These are phyloP conservation scores for Xylaria digitata DNA, from an alignment of 2,329 filamentous ascomycete species.

Conservation along the genomic window DNA sequence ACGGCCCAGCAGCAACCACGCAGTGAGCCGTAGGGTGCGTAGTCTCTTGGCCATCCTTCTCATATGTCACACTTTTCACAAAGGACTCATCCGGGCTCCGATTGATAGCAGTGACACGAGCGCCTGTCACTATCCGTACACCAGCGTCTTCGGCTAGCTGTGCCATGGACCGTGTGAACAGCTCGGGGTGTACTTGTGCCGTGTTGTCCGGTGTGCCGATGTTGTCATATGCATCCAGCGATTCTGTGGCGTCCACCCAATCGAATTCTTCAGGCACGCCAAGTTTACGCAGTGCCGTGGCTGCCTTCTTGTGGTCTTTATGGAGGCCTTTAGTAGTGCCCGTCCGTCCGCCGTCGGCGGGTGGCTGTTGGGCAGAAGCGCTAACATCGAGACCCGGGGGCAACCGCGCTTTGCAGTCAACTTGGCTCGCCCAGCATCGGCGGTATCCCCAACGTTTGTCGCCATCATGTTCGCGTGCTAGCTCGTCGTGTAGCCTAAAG, in stretches of 20 bases:
- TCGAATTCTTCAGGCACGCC: slow-evolving; percentile 70
- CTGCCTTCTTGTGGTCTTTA: slow-evolving; percentile 48
- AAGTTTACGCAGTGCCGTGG: slow-evolving; percentile 43
- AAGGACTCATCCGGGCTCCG: slow-evolving; percentile 37
- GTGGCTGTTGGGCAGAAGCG: not conserved
- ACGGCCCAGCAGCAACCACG: slow-evolving; percentile 58
- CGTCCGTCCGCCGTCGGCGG: slow-evolving; percentile 14
- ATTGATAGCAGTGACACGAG: slow-evolving; percentile 47
- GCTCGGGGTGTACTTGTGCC: slow-evolving; percentile 81
- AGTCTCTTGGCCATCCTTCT: slow-evolving; percentile 43
- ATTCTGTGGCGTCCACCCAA: slow-evolving; percentile 71
- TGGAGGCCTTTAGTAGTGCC: slow-evolving; percentile 44
- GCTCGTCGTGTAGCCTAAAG: slow-evolving; percentile 75
- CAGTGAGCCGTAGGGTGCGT: slow-evolving; percentile 47
- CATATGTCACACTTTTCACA: slow-evolving; percentile 49
- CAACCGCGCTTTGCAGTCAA: slow-evolving; percentile 49
- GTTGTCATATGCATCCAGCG: slow-evolving; percentile 54
- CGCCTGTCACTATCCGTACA: slow-evolving; percentile 60
- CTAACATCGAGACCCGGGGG: slow-evolving; percentile 40
- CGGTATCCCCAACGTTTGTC: slow-evolving; percentile 78
- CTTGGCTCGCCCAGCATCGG: slow-evolving; percentile 50
- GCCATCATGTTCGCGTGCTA: slow-evolving; percentile 76
- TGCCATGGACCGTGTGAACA: slow-evolving; percentile 80
- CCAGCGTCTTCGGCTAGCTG: slow-evolving; percentile 72
- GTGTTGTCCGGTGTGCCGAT: slow-evolving; percentile 67